These are phyloP conservation scores for Pseudogymnoascus destructans DNA, from an alignment of 2,329 filamentous ascomycete genomes.

Conservation along the genomic window DNA sequence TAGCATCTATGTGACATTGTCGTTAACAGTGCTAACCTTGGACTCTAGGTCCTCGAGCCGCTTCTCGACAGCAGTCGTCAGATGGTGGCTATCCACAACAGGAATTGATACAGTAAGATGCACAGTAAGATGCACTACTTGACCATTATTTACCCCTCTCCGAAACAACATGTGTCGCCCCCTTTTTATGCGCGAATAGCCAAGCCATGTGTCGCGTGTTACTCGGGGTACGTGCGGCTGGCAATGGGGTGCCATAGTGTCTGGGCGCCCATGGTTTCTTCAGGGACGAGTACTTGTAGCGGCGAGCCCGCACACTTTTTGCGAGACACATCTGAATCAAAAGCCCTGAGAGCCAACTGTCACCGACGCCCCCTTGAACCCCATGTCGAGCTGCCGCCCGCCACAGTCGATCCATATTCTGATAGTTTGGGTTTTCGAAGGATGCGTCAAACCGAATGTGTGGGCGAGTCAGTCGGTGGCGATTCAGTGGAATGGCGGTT, in stretches of 20 bases:
- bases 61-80: too few species aligned
- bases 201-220: background rate
- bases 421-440: background rate
- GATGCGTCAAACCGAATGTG: background rate
- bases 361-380: background rate
- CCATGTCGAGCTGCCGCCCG: background rate
- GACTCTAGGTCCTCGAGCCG: too few species aligned
- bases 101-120: background rate
- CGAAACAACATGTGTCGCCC: background rate
- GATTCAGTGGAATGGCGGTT: background rate
- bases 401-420: background rate
- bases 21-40: too few species aligned
- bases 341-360: background rate
- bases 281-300: background rate
- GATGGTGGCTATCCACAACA: background rate
- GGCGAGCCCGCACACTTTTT: background rate
- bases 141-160: background rate
- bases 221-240: background rate
- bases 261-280: background rate
- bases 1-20: too few species aligned
- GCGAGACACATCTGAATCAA: background rate
- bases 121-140: background rate
- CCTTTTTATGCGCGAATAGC: background rate
- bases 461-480: background rate
- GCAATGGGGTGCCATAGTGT: background rate